phyloP scores from a whole-genome alignment of 129 eudicot genomes.

The Centella asiatica region DNA sequence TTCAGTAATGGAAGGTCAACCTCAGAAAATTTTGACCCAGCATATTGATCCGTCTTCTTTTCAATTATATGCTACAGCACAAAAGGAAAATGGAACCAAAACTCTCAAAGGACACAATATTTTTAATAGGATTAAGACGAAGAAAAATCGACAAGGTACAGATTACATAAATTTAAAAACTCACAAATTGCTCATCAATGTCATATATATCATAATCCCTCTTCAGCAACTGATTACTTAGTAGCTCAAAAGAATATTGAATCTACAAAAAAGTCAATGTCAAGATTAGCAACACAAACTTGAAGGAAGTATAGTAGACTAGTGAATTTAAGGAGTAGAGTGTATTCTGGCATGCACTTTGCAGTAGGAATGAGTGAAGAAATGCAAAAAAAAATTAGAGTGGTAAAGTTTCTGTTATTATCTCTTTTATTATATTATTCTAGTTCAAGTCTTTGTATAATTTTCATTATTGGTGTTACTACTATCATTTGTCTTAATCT shows the following conservation, averaged over 20 bases:
- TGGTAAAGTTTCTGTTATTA: no score
- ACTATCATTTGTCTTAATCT: no score
- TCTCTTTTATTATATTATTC: no score
- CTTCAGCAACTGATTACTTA: conserved; percentile 64
- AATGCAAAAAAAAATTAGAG: no score
- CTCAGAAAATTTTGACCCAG: conserved; percentile 38
- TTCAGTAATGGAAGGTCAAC: conserved; percentile 58
- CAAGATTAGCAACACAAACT: neutral
- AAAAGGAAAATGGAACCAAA: conserved; percentile 3
- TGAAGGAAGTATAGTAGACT: neutral
- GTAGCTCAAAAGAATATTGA: conserved; percentile 84
- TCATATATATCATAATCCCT: conserved; percentile 81
- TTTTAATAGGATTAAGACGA: neutral
- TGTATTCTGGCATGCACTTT: no score
- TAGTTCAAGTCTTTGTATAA: no score
- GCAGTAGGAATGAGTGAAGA: no score
- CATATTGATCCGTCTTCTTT: conserved; percentile 37
- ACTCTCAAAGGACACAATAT: neutral
- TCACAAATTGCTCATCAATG: conserved; percentile 71
- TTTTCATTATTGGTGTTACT: no score
- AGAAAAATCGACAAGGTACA: neutral
- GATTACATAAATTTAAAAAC: conserved; percentile 14
- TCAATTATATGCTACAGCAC: conserved; percentile 54
- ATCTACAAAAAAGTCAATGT: conserved; percentile 35
- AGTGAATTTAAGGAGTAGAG: neutral